These are phyloP conservation scores for Aspergillus sp. DNA, from an alignment of 2,329 filamentous ascomycete species.

Conservation along the genomic window DNA sequence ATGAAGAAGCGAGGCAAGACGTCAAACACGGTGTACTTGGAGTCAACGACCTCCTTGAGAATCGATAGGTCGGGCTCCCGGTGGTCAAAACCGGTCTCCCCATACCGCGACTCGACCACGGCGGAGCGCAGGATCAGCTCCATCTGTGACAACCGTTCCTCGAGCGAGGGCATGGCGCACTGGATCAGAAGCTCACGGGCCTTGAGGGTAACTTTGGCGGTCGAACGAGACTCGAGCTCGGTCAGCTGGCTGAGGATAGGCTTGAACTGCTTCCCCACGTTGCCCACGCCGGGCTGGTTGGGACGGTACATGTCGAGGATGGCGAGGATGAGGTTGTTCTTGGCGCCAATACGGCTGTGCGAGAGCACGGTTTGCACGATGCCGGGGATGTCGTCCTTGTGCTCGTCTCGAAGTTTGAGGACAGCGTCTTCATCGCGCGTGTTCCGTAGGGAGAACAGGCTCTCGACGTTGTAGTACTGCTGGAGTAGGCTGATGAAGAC, in stretches of 20 bases:
- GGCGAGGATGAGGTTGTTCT: constrained; percentile 87
- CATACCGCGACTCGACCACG: constrained; percentile 93
- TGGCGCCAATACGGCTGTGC: constrained; percentile 82
- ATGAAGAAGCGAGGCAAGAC: constrained; percentile 92
- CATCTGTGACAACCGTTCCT: constrained; percentile 93
- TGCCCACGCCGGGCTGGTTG: constrained; percentile 83
- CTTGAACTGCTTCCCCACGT: constrained; percentile 80
- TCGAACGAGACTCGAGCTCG: constrained; percentile 76
- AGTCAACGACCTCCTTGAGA: constrained; percentile 96
- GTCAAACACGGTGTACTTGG: constrained; percentile 96
- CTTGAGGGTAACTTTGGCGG: constrained; percentile 94
- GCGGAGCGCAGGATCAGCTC: constrained; percentile 95
- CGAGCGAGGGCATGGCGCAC: constrained; percentile 87
- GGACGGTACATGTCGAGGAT: constrained; percentile 91
- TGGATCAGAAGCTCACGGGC: constrained; percentile 96
- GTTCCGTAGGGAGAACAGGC: constrained; percentile 75
- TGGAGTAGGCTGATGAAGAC: constrained; percentile 74
- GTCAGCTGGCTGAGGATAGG: constrained; percentile 75
- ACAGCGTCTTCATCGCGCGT: constrained; percentile 89
- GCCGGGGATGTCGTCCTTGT: constrained; percentile 82
- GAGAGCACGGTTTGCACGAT: constrained; percentile 87
- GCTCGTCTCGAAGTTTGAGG: constrained; percentile 84
- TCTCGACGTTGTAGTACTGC: constrained; percentile 75
- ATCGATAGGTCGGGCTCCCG: constrained; percentile 81
- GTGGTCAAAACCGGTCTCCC: constrained; percentile 94